phyloP scores from a whole-genome alignment of 2,329 filamentous ascomycete genomes.

The Xylariomycetidae sp. region DNA sequence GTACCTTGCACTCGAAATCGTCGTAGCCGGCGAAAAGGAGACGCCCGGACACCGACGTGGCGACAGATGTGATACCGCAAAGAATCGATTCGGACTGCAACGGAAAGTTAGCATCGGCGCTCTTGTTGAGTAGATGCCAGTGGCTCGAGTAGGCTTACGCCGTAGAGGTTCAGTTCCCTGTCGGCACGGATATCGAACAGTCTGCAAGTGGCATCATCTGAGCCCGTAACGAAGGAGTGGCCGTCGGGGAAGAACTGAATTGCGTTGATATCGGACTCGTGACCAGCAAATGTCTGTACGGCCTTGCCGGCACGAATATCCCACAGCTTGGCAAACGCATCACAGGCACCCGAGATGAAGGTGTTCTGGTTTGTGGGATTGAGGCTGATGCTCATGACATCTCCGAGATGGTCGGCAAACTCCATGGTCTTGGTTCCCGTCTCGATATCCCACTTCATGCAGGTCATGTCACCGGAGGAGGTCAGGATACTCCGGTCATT shows the following conservation, averaged over 20 bases:
- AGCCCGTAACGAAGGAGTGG: slow-evolving; percentile 96
- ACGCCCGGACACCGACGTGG: slow-evolving; percentile 92
- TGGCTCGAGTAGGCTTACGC: slow-evolving; percentile 40
- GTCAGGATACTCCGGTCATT: slow-evolving; percentile 97
- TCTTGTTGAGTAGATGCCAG: neutral
- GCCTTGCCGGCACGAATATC: slow-evolving; percentile 98
- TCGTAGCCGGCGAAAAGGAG: slow-evolving; percentile 96
- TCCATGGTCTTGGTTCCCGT: slow-evolving; percentile 95
- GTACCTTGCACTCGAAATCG: slow-evolving; percentile 99
- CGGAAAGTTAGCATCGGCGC: slow-evolving; percentile 12
- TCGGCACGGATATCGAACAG: slow-evolving; percentile 97
- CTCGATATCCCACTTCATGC: slow-evolving; percentile 99
- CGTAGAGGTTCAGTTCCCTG: slow-evolving; percentile 65
- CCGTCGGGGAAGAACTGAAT: slow-evolving; percentile 99
- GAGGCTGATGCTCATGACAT: slow-evolving; percentile 99
- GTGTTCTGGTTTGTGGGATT: slow-evolving; percentile 99
- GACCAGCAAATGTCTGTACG: slow-evolving; percentile 95
- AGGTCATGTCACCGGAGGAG: slow-evolving; percentile 98
- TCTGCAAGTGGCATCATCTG: slow-evolving; percentile 94
- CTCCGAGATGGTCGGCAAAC: slow-evolving; percentile 95
- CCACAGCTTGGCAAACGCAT: slow-evolving; percentile 98
- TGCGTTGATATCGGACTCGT: slow-evolving; percentile 98
- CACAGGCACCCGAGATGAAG: slow-evolving; percentile 98
- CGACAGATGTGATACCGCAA: slow-evolving; percentile 96
- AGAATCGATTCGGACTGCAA: slow-evolving; percentile 88